These are phyloP conservation scores for Eimeria sp. DNA, from an alignment of 169 alveolate species.

Conservation along the genomic window DNA sequence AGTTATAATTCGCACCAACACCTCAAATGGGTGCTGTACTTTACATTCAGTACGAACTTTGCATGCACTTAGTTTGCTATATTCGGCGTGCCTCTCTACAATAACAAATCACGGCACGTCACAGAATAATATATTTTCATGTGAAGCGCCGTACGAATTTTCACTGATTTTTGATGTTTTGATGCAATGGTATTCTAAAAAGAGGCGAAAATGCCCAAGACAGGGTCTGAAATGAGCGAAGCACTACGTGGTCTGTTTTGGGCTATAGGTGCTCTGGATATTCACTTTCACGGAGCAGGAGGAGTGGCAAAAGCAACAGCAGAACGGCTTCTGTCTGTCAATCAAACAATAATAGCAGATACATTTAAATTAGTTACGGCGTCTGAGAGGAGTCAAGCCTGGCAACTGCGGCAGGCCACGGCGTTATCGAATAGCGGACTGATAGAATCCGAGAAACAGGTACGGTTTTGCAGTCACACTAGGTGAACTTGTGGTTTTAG, in stretches of 20 bases:
- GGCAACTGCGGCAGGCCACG: background rate
- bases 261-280: slow-evolving; percentile 1
- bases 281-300: background rate
- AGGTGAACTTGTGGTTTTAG: background rate
- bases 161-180: background rate
- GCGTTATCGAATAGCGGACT: background rate
- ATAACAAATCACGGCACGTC: background rate
- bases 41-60: background rate
- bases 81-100: background rate
- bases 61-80: background rate
- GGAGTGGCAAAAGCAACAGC: background rate
- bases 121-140: background rate
- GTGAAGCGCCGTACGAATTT: too few relatives aligned
- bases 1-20: background rate
- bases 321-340: background rate
- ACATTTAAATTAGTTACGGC: background rate
- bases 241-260: background rate
- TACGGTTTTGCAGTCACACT: background rate
- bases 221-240: background rate
- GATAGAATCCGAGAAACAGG: background rate
- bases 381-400: background rate
- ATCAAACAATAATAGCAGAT: background rate
- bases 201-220: background rate
- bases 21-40: background rate
- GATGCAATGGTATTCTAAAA: background rate